Percentiles rank a stretch among this genome's conserved stretches.
phyloP scores from a whole-genome alignment of 495 filamentous ascomycete genomes.

The Thozetella sp. region DNA sequence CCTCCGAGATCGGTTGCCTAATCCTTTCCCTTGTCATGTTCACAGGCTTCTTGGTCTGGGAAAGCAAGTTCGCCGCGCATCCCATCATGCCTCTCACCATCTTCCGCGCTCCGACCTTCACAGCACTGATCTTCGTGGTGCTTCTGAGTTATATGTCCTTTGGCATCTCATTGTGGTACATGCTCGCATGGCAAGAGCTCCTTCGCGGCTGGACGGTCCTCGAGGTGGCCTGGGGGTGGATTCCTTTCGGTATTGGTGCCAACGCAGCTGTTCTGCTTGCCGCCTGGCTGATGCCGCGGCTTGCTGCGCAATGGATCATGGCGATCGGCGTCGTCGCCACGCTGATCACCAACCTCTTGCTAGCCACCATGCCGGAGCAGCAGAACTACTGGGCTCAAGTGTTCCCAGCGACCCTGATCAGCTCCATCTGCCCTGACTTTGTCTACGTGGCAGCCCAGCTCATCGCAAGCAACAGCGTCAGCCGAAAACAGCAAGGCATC shows the following conservation, averaged over 20 bases:
- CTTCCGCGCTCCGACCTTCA: conserved; percentile 50
- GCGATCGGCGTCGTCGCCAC: conserved; percentile 43
- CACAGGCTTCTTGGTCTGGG: conserved; percentile 43
- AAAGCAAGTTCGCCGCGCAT: conserved; percentile 33
- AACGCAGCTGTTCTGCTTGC: conserved; percentile 39
- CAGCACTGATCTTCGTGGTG: conserved; percentile 44
- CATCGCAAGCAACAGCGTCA: conserved; percentile 54
- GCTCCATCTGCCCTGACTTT: conserved; percentile 50
- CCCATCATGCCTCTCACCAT: conserved; percentile 53
- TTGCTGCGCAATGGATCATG: conserved; percentile 54
- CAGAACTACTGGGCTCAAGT: conserved; percentile 53
- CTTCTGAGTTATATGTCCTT: conserved; percentile 53
- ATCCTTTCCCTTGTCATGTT: conserved; percentile 41
- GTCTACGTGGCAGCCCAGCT: conserved; percentile 54
- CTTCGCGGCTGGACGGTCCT: conserved; percentile 45
- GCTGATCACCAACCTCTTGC: conserved; percentile 33
- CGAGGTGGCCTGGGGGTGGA: conserved; percentile 42
- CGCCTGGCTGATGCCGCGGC: conserved; percentile 47
- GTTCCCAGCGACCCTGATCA: conserved; percentile 48
- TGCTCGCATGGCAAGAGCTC: conserved; percentile 43
- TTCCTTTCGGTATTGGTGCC: conserved; percentile 41
- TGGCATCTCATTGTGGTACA: conserved; percentile 50
- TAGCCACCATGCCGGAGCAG: conserved; percentile 50
- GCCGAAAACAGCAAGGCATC: conserved; percentile 48
- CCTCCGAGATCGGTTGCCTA: conserved; percentile 47